Conservation (phyloP, 2,329 filamentous ascomycete species). For the Neurospora crassa region DNA sequence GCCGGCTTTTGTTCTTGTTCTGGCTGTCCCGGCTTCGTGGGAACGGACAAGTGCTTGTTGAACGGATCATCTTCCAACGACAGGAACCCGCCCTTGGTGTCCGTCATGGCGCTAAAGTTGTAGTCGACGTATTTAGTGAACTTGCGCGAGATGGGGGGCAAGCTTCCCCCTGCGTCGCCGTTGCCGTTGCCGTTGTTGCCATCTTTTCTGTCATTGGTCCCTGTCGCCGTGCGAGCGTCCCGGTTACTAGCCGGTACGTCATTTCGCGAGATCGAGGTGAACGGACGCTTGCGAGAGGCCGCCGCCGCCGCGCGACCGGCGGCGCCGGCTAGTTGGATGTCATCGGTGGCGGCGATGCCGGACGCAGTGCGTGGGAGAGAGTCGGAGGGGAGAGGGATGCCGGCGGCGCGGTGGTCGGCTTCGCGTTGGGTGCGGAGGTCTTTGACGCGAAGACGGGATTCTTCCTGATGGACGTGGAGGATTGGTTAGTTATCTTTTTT, state of each 20-base stretch:
- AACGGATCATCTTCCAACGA: constrained; percentile 85
- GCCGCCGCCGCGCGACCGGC: constrained; percentile 36
- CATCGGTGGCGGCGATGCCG: constrained; percentile 61
- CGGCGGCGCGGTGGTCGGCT: constrained; percentile 44
- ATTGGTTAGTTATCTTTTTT: not conserved
- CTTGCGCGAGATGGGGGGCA: constrained; percentile 66
- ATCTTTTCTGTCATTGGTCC: constrained; percentile 20
- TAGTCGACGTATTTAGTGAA: constrained; percentile 96
- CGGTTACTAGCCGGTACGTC: constrained; percentile 50
- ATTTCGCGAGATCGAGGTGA: constrained; percentile 50
- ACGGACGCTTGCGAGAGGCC: constrained; percentile 60
- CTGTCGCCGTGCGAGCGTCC: constrained; percentile 50
- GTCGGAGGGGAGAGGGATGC: constrained; percentile 19
- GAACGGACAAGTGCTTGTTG: constrained; percentile 59
- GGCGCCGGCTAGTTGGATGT: constrained; percentile 44
- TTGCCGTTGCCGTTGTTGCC: constrained; percentile 13
- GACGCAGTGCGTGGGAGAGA: constrained; percentile 43
- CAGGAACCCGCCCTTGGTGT: constrained; percentile 93
- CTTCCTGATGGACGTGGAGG: constrained; percentile 49
- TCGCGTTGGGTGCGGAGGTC: constrained; percentile 68
- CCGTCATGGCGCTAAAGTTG: constrained; percentile 95
- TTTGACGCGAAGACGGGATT: constrained; percentile 81
- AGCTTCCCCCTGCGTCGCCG: constrained; percentile 24
- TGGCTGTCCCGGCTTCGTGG: constrained; percentile 27
- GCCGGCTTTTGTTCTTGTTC: constrained; percentile 60